Percentiles rank a stretch among this genome's conserved stretches.
Conservation (phyloP, 257 asterid species). For the Plantago ovata region DNA sequence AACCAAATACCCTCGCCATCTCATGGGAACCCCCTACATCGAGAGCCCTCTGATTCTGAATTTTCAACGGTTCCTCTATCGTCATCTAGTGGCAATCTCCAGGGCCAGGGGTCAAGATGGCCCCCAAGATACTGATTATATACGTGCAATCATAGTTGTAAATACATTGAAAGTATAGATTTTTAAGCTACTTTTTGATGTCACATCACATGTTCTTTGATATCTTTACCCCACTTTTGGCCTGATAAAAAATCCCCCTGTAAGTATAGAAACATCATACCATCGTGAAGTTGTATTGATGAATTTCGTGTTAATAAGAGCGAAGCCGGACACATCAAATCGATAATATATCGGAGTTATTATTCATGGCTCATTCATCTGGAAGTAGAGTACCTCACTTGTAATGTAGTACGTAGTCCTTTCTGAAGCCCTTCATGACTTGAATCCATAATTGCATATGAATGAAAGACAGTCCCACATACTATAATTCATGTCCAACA, state of each 20-base stretch:
- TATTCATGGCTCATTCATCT: no score
- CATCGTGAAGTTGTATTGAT: background rate
- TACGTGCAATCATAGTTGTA: slow-evolving; percentile 29
- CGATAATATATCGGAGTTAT: no score
- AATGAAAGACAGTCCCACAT: no score
- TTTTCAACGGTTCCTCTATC: slow-evolving; percentile 90
- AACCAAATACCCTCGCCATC: slow-evolving; percentile 36
- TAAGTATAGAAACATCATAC: slow-evolving; percentile 16
- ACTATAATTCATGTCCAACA: no score
- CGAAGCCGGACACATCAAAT: no score
- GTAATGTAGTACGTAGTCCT: no score
- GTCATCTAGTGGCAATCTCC: slow-evolving; percentile 47
- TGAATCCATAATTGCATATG: no score
- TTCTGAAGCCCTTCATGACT: no score
- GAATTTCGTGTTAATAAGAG: no score
- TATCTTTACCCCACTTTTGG: slow-evolving; percentile 34
- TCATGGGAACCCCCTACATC: slow-evolving; percentile 32
- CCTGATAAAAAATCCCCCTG: slow-evolving; percentile 17
- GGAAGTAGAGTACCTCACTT: no score
- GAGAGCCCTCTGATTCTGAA: slow-evolving; percentile 63
- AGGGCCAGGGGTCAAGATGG: slow-evolving; percentile 40
- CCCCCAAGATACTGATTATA: slow-evolving; percentile 48
- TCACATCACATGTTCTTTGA: slow-evolving; percentile 28
- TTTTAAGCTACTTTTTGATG: slow-evolving; percentile 21
- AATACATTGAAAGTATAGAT: slow-evolving; percentile 25